These are phyloP conservation scores for Lagenidium giganteum DNA, from an alignment of 352 stramenopile genomes.

Conservation along the genomic window DNA sequence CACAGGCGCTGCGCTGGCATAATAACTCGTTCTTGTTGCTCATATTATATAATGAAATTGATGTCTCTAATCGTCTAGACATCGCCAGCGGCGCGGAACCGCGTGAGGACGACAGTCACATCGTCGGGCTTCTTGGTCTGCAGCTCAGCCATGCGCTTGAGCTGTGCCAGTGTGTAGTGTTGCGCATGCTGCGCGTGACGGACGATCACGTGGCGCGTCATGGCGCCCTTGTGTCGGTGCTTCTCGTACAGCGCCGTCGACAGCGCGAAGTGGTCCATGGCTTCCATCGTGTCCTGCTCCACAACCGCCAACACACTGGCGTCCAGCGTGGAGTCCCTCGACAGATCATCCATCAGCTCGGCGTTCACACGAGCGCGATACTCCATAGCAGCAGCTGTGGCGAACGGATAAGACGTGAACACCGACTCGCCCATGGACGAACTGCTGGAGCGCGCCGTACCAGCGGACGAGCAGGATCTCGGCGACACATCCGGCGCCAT, in stretches of 20 bases:
- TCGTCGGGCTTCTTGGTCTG: constrained; percentile 75
- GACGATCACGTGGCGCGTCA: constrained; percentile 50
- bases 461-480: too few species aligned
- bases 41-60: neutral
- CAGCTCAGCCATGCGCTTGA: constrained; percentile 72
- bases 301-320: too few species aligned
- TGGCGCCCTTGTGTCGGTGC: constrained; percentile 43
- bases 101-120: constrained; percentile 67
- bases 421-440: too few species aligned
- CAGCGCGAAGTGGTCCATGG: constrained; percentile 35
- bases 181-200: constrained; percentile 44
- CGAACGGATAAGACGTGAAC: constrained; percentile 64
- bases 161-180: constrained; percentile 66
- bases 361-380: constrained; percentile 41
- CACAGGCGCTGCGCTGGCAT: neutral
- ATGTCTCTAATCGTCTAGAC: neutral
- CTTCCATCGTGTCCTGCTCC: too few species aligned
- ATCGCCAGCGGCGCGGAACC: too few species aligned
- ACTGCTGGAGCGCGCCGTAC: too few species aligned
- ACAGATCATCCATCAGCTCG: constrained; percentile 22
- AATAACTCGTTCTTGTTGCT: too few species aligned
- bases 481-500: too few species aligned
- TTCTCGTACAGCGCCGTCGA: constrained; percentile 44
- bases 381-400: constrained; percentile 52
- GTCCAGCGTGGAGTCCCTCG: constrained; percentile 1